A percentile compares a stretch with the other conserved stretches of the same genome.
phyloP scores from a whole-genome alignment of 225 moss, liverwort and hornwort genomes.

The Takakia lepidozioides region DNA sequence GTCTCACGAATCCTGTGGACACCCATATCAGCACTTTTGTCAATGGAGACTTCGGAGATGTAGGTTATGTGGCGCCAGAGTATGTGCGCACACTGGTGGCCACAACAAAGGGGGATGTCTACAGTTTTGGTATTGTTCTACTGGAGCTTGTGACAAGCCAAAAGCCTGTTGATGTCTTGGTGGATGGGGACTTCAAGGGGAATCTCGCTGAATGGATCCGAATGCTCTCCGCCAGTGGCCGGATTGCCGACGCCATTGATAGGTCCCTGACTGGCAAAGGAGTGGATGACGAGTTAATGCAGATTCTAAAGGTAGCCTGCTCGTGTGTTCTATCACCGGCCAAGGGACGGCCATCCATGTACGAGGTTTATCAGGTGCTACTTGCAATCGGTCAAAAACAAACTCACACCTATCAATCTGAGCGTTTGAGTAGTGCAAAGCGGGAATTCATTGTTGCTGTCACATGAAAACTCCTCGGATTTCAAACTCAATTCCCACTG shows the following conservation, averaged over 20 bases:
- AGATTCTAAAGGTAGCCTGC: conserved; percentile 78
- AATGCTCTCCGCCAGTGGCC: conserved; percentile 43
- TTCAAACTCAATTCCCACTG: too few relatives aligned
- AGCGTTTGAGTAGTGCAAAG: too few relatives aligned
- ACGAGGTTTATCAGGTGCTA: conserved; percentile 72
- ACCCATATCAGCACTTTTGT: conserved; percentile 41
- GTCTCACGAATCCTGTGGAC: conserved; percentile 38
- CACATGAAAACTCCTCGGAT: too few relatives aligned
- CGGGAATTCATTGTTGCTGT: too few relatives aligned
- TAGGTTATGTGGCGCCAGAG: conserved; percentile 55
- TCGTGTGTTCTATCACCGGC: conserved; percentile 74
- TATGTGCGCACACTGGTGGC: conserved; percentile 45
- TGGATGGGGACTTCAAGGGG: conserved; percentile 69
- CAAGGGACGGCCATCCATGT: conserved; percentile 89
- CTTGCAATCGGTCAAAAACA: conserved; percentile 81
- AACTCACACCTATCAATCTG: conserved; percentile 68
- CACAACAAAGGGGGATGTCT: conserved; percentile 47
- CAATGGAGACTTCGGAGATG: conserved; percentile 49
- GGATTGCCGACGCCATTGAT: conserved; percentile 56
- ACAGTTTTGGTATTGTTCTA: conserved; percentile 53
- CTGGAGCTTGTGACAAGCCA: conserved; percentile 46
- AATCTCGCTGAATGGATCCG: conserved; percentile 77
- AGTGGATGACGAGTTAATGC: conserved; percentile 73
- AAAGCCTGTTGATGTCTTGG: conserved; percentile 35
- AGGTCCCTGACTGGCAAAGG: conserved; percentile 44